Evolutionary conservation across 2,329 filamentous ascomycete genomes (phyloP), one percentile per base, ranked within the genome.

Genomic region (Nigrospora sphaerica): DNA sequence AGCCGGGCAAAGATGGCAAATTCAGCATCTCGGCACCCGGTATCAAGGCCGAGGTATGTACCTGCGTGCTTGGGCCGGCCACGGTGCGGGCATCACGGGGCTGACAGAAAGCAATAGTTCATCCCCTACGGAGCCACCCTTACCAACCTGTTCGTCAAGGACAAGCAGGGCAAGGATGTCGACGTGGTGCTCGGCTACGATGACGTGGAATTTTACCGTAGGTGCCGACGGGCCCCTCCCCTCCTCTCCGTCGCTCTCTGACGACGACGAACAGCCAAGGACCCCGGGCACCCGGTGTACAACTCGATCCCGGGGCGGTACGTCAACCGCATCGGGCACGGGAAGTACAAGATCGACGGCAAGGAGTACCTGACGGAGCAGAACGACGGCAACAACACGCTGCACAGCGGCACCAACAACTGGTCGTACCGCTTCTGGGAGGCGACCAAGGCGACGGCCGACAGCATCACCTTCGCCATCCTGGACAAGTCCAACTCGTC

Each of bases 391-490:
- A 58, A 49, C 48, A 72, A 80, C 57, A 80, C 77, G 11, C 69
- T 83, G 10, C 78, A 81, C 59, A 77, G 76, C 54, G 77, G 76
- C 31, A 72, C 71, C 17, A 74, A 81, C 62, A 79, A 80, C 52
- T 82, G 80, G 75, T 81, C 81, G 38, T 82, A 72, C 62, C 73
- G 78, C 37, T 75, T 77, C 54, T 86, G 79, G 72, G 80, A 81
- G 31, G 75, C 85, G 17, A 73, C 75, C 4, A 68, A 70, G 2
- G 64, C 75, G 49, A 76, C 74, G 11, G 58, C 68, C 17, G 69
- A 74, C 53, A 80, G 78, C 19, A 82, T 86, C 56, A 85, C 81
- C 37, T 86, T 85, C 62, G 72, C 74, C n/a, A 74, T 85, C 52
- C 69, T 75, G 50, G 82, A 86, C 57, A 65, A 72, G n/a, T 73